Percentiles rank a stretch among this genome's conserved stretches.
These are phyloP conservation scores for Geotrichum bryndzae DNA, from an alignment of 1,139 yeast species.

Conservation along the genomic window DNA sequence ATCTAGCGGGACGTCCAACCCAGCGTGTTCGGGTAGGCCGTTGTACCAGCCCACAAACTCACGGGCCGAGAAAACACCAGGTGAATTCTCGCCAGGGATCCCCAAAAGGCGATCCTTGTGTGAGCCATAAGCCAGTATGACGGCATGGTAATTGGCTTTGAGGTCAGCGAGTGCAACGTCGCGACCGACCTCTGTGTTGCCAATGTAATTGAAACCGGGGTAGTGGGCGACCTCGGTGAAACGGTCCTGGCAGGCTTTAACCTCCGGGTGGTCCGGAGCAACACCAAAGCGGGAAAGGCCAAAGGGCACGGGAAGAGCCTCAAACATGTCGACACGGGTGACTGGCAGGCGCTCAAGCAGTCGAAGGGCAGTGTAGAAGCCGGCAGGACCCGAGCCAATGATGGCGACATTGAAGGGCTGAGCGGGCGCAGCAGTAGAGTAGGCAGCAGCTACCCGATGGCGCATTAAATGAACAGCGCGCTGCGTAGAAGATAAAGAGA, in stretches of 20 bases:
- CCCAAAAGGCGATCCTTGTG: constrained; percentile 51
- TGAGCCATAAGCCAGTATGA: constrained; percentile 82
- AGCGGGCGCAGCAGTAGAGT: constrained; percentile 3
- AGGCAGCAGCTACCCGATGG: constrained; percentile 1
- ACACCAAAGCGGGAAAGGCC: constrained; percentile 92
- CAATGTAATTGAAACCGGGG: constrained; percentile 46
- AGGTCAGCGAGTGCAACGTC: constrained; percentile 51
- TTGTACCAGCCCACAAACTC: constrained; percentile 95
- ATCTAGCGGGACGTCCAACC: constrained; percentile 25
- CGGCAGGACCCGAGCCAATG: constrained; percentile 96
- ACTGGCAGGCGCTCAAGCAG: constrained; percentile 48
- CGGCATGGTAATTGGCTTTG: constrained; percentile 55
- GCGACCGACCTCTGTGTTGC: constrained; percentile 64
- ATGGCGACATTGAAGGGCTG: constrained; percentile 49
- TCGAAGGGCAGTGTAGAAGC: constrained; percentile 82
- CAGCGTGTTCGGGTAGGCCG: constrained; percentile 67
- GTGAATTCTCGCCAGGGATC: constrained; percentile 52
- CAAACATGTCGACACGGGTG: constrained; percentile 48
- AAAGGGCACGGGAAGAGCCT: constrained; percentile 79
- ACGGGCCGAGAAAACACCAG: constrained; percentile 76
- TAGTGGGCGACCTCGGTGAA: constrained; percentile 55
- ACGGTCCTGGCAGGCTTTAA: constrained; percentile 69
- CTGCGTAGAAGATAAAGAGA: not conserved
- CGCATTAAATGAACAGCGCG: not conserved
- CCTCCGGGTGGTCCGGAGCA: constrained; percentile 99